A percentile compares a stretch with the other conserved stretches of the same genome.
Evolutionary conservation across 1,139 yeast genomes (phyloP).

Genomic region (Yamadazyma buinensis): DNA sequence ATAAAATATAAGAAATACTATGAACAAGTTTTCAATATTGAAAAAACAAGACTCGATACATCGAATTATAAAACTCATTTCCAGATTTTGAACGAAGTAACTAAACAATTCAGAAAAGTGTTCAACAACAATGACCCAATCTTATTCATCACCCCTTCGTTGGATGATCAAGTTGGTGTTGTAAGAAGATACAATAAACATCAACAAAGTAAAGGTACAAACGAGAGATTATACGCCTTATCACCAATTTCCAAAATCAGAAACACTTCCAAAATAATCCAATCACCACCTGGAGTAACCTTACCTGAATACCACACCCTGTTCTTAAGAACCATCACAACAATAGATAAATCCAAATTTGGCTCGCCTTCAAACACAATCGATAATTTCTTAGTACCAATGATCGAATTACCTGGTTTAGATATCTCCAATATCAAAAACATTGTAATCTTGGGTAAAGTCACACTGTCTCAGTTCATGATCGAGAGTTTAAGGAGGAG

Average conservation of each 20-base stretch:
- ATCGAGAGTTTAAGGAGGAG: conserved; percentile 1
- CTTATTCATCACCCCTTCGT: conserved; percentile 17
- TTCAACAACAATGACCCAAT: conserved; percentile 11
- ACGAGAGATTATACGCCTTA: neutral
- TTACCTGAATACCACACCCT: neutral
- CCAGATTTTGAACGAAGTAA: neutral
- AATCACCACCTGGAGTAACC: neutral
- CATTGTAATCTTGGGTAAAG: conserved; percentile 21
- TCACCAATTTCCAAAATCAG: neutral
- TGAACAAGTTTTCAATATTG: neutral
- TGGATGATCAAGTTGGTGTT: neutral
- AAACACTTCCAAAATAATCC: neutral
- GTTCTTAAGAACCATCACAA: neutral
- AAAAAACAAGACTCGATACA: neutral
- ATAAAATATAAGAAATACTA: neutral
- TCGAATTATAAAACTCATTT: neutral
- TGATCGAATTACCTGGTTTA: conserved; percentile 19
- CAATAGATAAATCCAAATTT: neutral
- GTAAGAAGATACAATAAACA: neutral
- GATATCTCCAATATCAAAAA: conserved; percentile 13
- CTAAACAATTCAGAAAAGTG: conserved; percentile 1
- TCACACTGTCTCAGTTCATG: conserved; percentile 23
- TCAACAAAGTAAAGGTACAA: neutral
- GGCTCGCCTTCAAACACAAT: neutral
- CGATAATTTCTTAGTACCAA: conserved; percentile 7